Conservation (phyloP, 345 rosid species). For the Noccaea caerulescens region DNA sequence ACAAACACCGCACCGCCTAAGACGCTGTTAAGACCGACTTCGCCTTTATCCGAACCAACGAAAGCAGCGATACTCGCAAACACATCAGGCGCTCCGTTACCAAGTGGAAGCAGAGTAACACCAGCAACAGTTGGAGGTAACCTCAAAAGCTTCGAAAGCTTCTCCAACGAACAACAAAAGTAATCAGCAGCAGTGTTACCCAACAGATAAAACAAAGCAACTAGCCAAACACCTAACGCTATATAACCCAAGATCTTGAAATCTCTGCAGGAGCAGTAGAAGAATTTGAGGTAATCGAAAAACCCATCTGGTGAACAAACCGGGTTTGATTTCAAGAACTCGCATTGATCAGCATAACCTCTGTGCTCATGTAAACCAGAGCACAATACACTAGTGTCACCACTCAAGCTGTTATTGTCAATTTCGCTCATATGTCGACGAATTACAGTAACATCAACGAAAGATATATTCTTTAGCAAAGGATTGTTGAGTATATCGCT, state of each 20-base stretch:
- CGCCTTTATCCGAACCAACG: conserved; percentile 58
- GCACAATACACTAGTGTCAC: conserved; percentile 44
- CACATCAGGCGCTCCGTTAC: conserved; percentile 93
- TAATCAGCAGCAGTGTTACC: conserved; percentile 85
- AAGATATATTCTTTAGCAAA: conserved; percentile 37
- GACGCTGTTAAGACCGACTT: conserved; percentile 78
- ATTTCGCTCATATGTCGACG: conserved; percentile 46
- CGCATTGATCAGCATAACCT: conserved; percentile 64
- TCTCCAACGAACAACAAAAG: conserved; percentile 81
- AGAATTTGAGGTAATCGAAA: conserved; percentile 75
- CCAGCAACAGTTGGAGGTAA: conserved; percentile 90
- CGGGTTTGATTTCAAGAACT: conserved; percentile 55
- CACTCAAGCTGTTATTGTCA: conserved; percentile 38
- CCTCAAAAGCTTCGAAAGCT: conserved; percentile 66
- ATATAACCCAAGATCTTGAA: conserved; percentile 54
- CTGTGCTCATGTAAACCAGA: conserved; percentile 52
- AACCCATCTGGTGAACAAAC: conserved; percentile 75
- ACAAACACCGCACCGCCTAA: conserved; percentile 87
- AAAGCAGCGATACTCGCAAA: conserved; percentile 88
- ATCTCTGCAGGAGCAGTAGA: conserved; percentile 64
- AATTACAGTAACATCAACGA: conserved; percentile 38
- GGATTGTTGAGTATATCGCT: conserved; percentile 42
- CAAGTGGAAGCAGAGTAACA: conserved; percentile 77
- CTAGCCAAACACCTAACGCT: conserved; percentile 67
- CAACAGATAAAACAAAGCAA: conserved; percentile 71